Percentiles rank a stretch among this genome's conserved stretches.
These are phyloP conservation scores for Pichia sp. DNA, from an alignment of 1,139 yeast genomes.

Conservation along the genomic window DNA sequence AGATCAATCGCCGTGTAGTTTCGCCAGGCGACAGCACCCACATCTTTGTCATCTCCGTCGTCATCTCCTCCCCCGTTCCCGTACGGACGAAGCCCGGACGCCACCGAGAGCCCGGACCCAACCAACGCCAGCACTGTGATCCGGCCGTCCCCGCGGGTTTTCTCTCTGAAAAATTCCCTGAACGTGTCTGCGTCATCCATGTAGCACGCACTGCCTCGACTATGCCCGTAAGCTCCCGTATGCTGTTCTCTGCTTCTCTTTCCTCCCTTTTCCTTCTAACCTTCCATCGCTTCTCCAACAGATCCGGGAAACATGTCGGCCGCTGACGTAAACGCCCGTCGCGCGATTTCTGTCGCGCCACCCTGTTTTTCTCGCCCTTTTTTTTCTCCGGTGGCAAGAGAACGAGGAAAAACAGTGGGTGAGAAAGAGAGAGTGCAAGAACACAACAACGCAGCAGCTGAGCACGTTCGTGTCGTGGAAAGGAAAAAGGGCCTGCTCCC, in stretches of 20 bases:
- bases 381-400: neutral
- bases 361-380: neutral
- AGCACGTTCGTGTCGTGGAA: neutral
- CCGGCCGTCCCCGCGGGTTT: constrained; percentile 28
- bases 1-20: constrained; percentile 75
- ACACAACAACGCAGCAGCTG: neutral
- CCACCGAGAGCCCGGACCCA: constrained; percentile 80
- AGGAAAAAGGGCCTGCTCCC: neutral
- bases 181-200: constrained; percentile 2
- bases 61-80: constrained; percentile 29
- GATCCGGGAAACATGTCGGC: too few relatives aligned
- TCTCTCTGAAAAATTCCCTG: neutral
- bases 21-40: constrained; percentile 49
- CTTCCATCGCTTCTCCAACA: neutral
- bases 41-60: constrained; percentile 42
- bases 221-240: neutral
- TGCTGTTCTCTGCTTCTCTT: neutral
- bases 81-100: constrained; percentile 73
- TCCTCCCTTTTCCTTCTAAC: neutral
- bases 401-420: neutral
- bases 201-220: neutral
- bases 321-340: neutral
- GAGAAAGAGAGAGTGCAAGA: neutral
- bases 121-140: constrained; percentile 60
- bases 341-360: neutral